Evolutionary conservation across 2,329 filamentous ascomycete genomes (phyloP), one percentile per base, ranked within the genome.

Genomic region (Colletotrichum sidae): DNA sequence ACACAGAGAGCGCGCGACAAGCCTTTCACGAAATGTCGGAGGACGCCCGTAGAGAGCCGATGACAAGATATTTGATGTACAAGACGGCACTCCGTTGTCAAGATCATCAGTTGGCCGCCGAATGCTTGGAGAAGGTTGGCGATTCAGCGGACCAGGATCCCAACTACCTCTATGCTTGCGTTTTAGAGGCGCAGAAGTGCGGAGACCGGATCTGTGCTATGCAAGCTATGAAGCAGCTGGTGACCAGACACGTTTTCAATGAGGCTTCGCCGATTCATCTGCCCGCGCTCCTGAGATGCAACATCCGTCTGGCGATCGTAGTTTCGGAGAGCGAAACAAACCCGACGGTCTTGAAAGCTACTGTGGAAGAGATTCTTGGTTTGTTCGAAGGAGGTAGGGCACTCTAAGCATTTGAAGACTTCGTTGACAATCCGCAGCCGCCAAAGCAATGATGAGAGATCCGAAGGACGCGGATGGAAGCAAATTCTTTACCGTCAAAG

Each of bases 141-240:
- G 81, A 81, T n/a, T 74, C 80, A 7, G 80, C 83, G 0, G 74
- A 80, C 1, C 82, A 84, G 25, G 85, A 89, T 39, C 80, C 82
- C 17, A 87, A 88, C 12, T 86, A 93, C 47, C 81, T 97, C 1
- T 93, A 94, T 69, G 92, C 93, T 1, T 97, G 94, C 70, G 87
- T 93, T 25, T 79, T 93, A 35, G 93, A 96, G 74, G 91, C 93
- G 3, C 89, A 94, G 54, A 82, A 88, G 67, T 80, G 81, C 1
- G 87, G 88, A 0, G 86, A 93, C 67, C 88, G 85, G 55, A 68
- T 80, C 0, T 87, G 90, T 68, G 86, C 89, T 0, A 62, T 80
- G 33, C 68, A 71, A 11, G 78, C 78, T 8, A 71, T 82, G 38
- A 76, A 76, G 38, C 74, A 75, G 8, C 68, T 80, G 3, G 69